A percentile compares a stretch with the other conserved stretches of the same genome.
Conservation (phyloP, 2,329 filamentous ascomycete species). For the Aureobasidium sp. region DNA sequence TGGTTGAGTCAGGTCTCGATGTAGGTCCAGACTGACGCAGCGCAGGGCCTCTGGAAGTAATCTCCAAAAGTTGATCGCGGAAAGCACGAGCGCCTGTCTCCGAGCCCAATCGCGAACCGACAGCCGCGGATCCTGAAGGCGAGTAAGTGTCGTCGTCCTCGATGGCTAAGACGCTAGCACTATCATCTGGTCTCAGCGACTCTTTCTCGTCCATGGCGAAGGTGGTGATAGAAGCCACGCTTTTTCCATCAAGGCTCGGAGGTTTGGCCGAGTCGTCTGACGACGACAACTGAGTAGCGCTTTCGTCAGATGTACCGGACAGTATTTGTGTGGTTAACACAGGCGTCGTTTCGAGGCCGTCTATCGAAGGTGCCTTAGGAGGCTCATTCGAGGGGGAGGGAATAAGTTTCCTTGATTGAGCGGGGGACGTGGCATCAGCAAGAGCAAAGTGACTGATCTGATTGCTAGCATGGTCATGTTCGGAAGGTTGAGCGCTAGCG, state of each 20-base stretch:
- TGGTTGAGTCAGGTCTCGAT: neutral
- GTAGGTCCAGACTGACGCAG: conserved; percentile 21
- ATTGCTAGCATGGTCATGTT: neutral
- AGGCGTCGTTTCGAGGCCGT: conserved; percentile 10
- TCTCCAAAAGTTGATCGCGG: conserved; percentile 50
- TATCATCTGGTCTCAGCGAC: conserved; percentile 88
- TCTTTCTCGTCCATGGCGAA: conserved; percentile 98
- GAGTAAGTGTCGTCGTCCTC: conserved; percentile 87
- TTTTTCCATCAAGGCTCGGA: conserved; percentile 87
- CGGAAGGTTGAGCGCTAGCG: conserved; percentile 26
- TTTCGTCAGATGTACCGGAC: conserved; percentile 33
- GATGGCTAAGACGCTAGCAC: conserved; percentile 82
- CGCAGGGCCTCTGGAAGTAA: conserved; percentile 42
- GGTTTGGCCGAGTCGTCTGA: conserved; percentile 68
- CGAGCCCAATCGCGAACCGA: conserved; percentile 74
- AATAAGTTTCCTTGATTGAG: neutral
- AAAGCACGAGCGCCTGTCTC: conserved; percentile 61
- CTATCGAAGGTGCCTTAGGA: neutral
- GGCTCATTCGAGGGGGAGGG: neutral
- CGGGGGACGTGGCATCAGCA: neutral
- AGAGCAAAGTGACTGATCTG: neutral
- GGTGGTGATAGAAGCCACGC: conserved; percentile 85
- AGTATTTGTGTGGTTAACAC: neutral
- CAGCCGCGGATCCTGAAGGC: conserved; percentile 64
- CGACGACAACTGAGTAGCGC: conserved; percentile 40